Conservation (phyloP, 106 monocot species). For the Dendrobium huoshanense region DNA sequence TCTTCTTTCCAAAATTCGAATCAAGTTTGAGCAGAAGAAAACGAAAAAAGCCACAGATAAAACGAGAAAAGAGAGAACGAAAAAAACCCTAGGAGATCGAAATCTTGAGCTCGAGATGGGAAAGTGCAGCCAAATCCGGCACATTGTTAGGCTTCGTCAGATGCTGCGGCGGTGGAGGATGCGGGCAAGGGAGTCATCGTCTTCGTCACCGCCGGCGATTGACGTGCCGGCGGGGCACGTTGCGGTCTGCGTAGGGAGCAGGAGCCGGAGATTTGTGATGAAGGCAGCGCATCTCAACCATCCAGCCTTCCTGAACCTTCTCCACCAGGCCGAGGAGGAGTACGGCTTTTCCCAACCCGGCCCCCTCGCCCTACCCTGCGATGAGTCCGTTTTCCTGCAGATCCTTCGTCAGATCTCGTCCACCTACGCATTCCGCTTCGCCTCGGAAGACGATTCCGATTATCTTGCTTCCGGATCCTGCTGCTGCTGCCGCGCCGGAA, state of each 20-base stretch:
- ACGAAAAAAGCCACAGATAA: no score
- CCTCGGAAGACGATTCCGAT: background rate
- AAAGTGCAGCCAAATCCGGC: conserved; percentile 23
- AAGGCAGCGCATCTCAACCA: conserved; percentile 32
- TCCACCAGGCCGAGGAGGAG: conserved; percentile 34
- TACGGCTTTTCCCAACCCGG: conserved; percentile 30
- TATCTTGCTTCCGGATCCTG: background rate
- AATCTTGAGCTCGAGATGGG: conserved; percentile 6
- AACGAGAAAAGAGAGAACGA: no score
- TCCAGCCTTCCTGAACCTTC: conserved; percentile 25
- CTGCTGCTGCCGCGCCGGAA: conserved; percentile 9
- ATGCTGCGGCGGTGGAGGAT: conserved; percentile 30
- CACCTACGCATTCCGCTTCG: background rate
- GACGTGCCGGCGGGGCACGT: conserved; percentile 41
- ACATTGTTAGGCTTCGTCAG: conserved; percentile 31
- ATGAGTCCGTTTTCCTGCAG: conserved; percentile 34
- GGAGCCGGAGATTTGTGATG: conserved; percentile 25
- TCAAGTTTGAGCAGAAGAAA: no score
- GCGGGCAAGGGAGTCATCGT: background rate
- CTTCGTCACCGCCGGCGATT: background rate
- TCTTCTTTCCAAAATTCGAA: no score
- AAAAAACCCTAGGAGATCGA: no score
- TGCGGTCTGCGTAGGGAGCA: conserved; percentile 28
- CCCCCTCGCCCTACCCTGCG: conserved; percentile 36
- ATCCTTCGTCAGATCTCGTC: conserved; percentile 24